A percentile compares a stretch with the other conserved stretches of the same genome.
Evolutionary conservation across 352 stramenopile genomes (phyloP).

Genomic region (Phytophthora chlamydospora): DNA sequence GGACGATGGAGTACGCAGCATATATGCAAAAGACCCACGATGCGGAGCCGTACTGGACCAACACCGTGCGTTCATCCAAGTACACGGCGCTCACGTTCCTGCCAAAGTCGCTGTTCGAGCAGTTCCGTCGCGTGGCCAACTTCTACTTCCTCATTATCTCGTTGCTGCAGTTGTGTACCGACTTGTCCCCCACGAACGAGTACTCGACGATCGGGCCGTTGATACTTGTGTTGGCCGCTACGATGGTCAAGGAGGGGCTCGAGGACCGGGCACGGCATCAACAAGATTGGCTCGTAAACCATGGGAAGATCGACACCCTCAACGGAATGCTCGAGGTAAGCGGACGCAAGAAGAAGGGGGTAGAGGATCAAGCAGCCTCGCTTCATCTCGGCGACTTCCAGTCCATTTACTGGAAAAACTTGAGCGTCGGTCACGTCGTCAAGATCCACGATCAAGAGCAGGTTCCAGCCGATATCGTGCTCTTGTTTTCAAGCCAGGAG

Average conservation of each 20-base stretch:
- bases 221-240: conserved; percentile 77
- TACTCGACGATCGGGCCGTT: conserved; percentile 88
- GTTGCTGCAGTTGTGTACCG: conserved; percentile 92
- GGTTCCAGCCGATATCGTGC: conserved; percentile 92
- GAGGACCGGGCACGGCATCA: conserved; percentile 79
- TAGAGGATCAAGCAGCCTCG: conserved; percentile 7
- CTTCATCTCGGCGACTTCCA: conserved; percentile 52
- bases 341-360: conserved; percentile 4
- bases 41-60: conserved; percentile 50
- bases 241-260: conserved; percentile 87
- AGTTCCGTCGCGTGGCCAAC: conserved; percentile 96
- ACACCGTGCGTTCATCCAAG: conserved; percentile 89
- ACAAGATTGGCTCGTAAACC: conserved; percentile 79
- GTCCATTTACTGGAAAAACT: conserved; percentile 78
- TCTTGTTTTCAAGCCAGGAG: conserved; percentile 86
- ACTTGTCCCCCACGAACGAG: conserved; percentile 87
- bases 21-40: conserved; percentile 56
- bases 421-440: conserved; percentile 90
- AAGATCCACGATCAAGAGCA: conserved; percentile 88
- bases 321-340: conserved; percentile 7
- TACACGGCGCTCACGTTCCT: conserved; percentile 96
- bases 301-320: conserved; percentile 55
- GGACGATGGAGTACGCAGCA: conserved; percentile 65
- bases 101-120: conserved; percentile 94
- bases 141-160: conserved; percentile 97